Conservation (phyloP, 345 rosid species). For the Melaleuca quinquenervia region DNA sequence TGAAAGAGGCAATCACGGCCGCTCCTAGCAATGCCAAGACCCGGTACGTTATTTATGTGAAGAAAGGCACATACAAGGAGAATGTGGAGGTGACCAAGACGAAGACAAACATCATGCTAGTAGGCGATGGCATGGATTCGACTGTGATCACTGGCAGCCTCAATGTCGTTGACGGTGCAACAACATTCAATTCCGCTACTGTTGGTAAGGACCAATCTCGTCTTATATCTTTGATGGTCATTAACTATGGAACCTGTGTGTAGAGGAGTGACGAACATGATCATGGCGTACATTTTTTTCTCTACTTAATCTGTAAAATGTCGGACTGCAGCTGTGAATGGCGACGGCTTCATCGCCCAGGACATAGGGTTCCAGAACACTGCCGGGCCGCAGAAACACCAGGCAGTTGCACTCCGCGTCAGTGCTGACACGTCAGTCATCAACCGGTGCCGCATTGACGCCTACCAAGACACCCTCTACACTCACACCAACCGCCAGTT, state of each 20-base stretch:
- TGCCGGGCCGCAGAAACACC: slow-evolving; percentile 75
- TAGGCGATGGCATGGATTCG: slow-evolving; percentile 61
- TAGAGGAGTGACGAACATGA: neutral
- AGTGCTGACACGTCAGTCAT: slow-evolving; percentile 73
- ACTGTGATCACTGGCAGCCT: slow-evolving; percentile 60
- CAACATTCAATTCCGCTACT: slow-evolving; percentile 77
- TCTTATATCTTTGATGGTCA: neutral
- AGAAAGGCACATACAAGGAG: slow-evolving; percentile 65
- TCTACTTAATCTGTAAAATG: neutral
- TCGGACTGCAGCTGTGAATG: slow-evolving; percentile 38
- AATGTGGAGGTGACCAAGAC: slow-evolving; percentile 58
- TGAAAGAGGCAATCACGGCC: slow-evolving; percentile 52
- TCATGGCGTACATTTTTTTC: neutral
- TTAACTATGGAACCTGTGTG: neutral
- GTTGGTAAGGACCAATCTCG: slow-evolving; percentile 34
- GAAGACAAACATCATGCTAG: slow-evolving; percentile 64
- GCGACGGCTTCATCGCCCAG: slow-evolving; percentile 85
- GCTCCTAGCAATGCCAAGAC: slow-evolving; percentile 49
- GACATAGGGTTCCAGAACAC: slow-evolving; percentile 78
- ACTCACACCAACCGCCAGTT: slow-evolving; percentile 70
- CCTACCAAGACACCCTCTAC: slow-evolving; percentile 81
- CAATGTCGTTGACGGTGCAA: slow-evolving; percentile 45
- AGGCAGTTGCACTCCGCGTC: slow-evolving; percentile 86
- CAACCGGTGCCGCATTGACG: slow-evolving; percentile 61
- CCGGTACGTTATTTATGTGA: slow-evolving; percentile 61